Conservation (phyloP, 129 eudicot genomes). For the Solidago caesia region DNA sequence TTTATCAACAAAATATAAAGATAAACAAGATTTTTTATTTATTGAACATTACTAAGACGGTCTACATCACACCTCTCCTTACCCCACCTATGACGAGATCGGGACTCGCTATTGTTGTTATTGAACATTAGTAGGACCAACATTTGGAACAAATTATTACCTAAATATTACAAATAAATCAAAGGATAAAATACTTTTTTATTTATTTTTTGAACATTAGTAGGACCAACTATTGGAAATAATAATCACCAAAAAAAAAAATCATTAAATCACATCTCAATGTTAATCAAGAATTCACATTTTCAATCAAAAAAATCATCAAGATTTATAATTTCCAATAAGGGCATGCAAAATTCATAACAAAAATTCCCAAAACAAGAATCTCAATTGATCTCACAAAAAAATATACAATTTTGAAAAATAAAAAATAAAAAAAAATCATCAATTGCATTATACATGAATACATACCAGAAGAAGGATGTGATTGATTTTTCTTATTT, state of each 20-base stretch:
- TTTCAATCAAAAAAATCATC: background rate
- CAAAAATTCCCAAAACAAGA: background rate
- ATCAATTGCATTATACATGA: conserved; percentile 8
- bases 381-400: background rate
- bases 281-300: conserved; percentile 1
- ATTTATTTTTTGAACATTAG: background rate
- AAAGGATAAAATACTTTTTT: background rate
- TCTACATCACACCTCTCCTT: too few relatives aligned
- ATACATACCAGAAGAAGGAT: conserved; percentile 37
- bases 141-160: background rate
- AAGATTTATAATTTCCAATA: background rate
- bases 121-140: background rate
- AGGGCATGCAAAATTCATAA: conserved; percentile 14
- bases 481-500: conserved; percentile 24
- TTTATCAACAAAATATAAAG: background rate
- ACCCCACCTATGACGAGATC: too few relatives aligned
- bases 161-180: background rate
- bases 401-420: background rate
- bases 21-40: background rate
- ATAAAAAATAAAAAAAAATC: too few relatives aligned
- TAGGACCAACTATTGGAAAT: background rate
- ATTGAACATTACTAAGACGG: too few relatives aligned
- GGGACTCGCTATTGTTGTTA: too few relatives aligned
- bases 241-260: background rate
- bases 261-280: background rate